Evolutionary conservation across 2,329 filamentous ascomycete genomes (phyloP).

Genomic region (Bipolaris oryzae): DNA sequence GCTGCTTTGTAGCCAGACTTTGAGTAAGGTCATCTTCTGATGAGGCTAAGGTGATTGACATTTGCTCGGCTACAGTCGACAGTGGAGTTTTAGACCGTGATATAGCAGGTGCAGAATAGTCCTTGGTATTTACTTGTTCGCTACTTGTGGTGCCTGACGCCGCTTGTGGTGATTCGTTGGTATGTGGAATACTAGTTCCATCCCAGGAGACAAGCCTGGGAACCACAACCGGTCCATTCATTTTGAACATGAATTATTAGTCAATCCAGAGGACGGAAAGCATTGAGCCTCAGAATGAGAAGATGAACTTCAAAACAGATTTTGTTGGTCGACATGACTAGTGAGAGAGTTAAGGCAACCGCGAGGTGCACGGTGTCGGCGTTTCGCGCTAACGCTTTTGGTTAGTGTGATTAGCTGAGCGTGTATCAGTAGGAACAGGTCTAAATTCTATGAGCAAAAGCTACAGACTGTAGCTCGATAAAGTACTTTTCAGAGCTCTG

Average conservation of each 20-base stretch:
- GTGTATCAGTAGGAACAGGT: not conserved
- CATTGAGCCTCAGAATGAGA: not conserved
- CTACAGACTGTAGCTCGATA: not conserved
- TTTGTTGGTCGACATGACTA: not conserved
- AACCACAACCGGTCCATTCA: conserved; percentile 4
- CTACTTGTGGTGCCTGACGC: not conserved
- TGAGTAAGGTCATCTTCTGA: not conserved
- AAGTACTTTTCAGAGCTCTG: not conserved
- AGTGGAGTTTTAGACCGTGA: not conserved
- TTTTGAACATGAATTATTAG: not conserved
- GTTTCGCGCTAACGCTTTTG: conserved; percentile 11
- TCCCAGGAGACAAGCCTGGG: conserved; percentile 3
- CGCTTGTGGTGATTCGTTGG: not conserved
- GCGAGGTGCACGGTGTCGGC: conserved; percentile 5
- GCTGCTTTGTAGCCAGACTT: conserved; percentile 7
- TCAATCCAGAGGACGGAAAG: not conserved
- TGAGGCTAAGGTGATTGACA: conserved; percentile 18
- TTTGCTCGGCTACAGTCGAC: conserved; percentile 9
- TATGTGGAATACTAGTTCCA: not conserved
- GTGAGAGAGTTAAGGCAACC: conserved; percentile 7
- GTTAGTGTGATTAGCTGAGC: not conserved
- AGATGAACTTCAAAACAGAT: not conserved
- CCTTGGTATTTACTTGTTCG: not conserved
- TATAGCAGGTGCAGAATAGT: not conserved
- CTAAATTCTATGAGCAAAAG: not conserved